Percentiles rank a stretch among this genome's conserved stretches.
phyloP scores from a whole-genome alignment of 257 asterid species.

The Gentiana macrophylla region DNA sequence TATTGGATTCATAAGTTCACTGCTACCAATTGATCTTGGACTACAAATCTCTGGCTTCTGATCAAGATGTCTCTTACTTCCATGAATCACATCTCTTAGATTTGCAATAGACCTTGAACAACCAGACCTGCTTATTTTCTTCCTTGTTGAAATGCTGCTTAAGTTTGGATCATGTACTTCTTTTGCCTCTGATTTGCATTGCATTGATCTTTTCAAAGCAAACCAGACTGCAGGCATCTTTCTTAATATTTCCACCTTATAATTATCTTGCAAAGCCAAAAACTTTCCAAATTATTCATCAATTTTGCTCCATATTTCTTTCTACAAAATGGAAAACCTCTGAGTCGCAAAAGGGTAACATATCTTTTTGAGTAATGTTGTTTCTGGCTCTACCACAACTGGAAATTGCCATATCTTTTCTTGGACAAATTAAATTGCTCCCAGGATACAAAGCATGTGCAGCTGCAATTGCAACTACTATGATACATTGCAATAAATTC shows the following conservation, averaged over 20 bases:
- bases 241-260: background rate
- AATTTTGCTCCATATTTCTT: background rate
- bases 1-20: constrained; percentile 70
- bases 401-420: background rate
- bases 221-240: constrained; percentile 89
- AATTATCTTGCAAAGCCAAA: background rate
- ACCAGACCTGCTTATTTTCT: constrained; percentile 48
- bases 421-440: background rate
- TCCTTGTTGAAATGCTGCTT: constrained; percentile 44
- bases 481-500: constrained; percentile 11
- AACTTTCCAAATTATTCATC: constrained; percentile 3
- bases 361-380: constrained; percentile 13
- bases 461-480: constrained; percentile 13
- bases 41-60: constrained; percentile 57
- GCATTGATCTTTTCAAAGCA: constrained; percentile 49
- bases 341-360: constrained; percentile 2
- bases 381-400: constrained; percentile 16
- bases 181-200: constrained; percentile 46
- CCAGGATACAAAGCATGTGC: background rate
- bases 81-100: constrained; percentile 76
- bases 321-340: background rate
- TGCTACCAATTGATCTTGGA: constrained; percentile 84
- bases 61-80: constrained; percentile 77
- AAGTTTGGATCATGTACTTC: constrained; percentile 55
- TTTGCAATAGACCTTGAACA: constrained; percentile 90